Evolutionary conservation across 371 early-diverging fungal genomes (phyloP), one percentile per base, ranked within the genome.

Genomic region (Rhizopus delemar): DNA sequence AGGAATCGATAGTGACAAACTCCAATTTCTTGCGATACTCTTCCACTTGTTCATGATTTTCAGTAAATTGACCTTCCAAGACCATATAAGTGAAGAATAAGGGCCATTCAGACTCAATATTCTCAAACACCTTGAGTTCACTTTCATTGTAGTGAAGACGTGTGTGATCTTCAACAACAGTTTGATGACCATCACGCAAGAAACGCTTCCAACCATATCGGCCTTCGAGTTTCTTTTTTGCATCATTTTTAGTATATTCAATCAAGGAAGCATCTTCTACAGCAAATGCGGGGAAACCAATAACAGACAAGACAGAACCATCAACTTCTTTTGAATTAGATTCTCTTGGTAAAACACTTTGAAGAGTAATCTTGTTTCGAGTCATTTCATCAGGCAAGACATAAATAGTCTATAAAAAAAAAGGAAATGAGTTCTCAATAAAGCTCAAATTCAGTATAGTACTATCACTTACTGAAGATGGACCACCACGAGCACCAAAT

Each of bases 81-180:
- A 95, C 85, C 75, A 93, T 76, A 63, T 93, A 95, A 1, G 95
- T 93, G 62, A 90, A 95, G 66, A 95, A 95, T 9, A 95, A 69
- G 4, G 95, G 95, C 95, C 95, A 95, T 70, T 95, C 95, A 32
- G 88, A 91, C 69, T 95, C 95, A 50, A 95, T 87, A 54, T 85
- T 73, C 62, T 93, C 92, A 69, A 95, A 95, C n/a, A 91, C 79
- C 64, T 86, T 84, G 52, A 95, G 83, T 63, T 95, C 95, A 41
- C 87, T 86, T 8, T 92, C 82, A 28, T 93, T 87, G 68, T 95
- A 95, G 63, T 93, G 90, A 41, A 93, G 76, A 41, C 92, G 87
- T 0, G 75, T 64, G 3, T 84, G 86, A 67, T 94, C 92, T 69
- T 95, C 95, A 3, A 92, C 57, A 1, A 85, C 84, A 0, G 92